Base-by-base conservation (phyloP, 495 filamentous ascomycete species). In the Penicillium nucicola region DNA sequence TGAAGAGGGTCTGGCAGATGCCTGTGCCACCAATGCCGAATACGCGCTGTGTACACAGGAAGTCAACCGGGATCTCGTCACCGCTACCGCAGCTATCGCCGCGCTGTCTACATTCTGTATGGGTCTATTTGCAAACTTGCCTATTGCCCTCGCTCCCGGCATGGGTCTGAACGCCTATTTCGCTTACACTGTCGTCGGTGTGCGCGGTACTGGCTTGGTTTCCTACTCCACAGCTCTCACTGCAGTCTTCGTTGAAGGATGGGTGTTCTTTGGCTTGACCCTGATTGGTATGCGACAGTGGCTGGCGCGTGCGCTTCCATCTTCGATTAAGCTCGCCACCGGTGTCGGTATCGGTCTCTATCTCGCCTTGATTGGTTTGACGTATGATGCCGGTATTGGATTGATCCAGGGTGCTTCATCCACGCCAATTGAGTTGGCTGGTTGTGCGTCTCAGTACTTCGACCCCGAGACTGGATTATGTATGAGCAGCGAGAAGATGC, bases 101-200 rank as follows among this genome's bases (percentile, higher is more conserved):
- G 84, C 83, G 3, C 62, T 90, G 9, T 77, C 79, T 0, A 84
- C 76, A 11, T 89, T 91, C 65, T 82, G 77, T 65, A 87, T 92
- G 82, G 88, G 88, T 7, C 66, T 91, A 0, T 81, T 87, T 47
- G 81, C 87, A 40, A 87, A 86, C 42, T 56, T 80, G 54, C 88
- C 88, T 2, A 85, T 92, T 40, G 84, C 83, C 5, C 71, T 92
- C 42, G 89, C 87, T 4, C 88, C 89, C 11, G 88, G 88, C 23
- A 89, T 92, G 87, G 89, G 88, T 13, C 54, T 92, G 46, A 92
- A 92, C 60, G 88, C 88, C 3, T 92, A 92, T 62, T 92, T 92
- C 49, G 78, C 88, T 10, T 92, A 86, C 61, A 88, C 86, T 22
- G 88, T 92, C 34, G 88, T 92, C 34, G 88, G 88, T 14, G 77